A percentile compares a stretch with the other conserved stretches of the same genome.
These are phyloP conservation scores for Picea engelmannii DNA, from an alignment of 83 land plant genomes.

Conservation along the genomic window DNA sequence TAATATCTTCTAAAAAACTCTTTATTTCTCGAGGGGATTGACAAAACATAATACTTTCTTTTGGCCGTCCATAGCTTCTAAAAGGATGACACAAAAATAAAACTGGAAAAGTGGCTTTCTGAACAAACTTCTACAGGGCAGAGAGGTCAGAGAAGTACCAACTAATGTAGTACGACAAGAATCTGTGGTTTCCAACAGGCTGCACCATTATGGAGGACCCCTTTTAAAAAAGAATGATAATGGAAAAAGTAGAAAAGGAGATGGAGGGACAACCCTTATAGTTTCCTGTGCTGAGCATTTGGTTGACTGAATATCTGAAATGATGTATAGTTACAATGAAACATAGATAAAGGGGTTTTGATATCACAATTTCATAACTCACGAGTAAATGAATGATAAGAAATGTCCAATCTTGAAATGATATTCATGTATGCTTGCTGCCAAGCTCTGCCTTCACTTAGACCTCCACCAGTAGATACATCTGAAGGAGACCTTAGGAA, in stretches of 20 bases:
- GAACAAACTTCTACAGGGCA: too few relatives aligned
- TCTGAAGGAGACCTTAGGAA: conserved; percentile 43
- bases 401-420: conserved; percentile 72
- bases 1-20: background rate
- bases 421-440: conserved; percentile 76
- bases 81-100: too few relatives aligned
- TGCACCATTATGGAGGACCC: background rate
- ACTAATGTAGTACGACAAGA: background rate
- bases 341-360: background rate
- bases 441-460: conserved; percentile 68
- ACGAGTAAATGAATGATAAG: conserved; percentile 83
- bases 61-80: too few relatives aligned
- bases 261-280: background rate
- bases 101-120: too few relatives aligned
- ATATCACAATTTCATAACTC: conserved; percentile 24
- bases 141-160: too few relatives aligned
- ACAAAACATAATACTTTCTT: too few relatives aligned
- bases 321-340: background rate
- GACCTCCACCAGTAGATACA: conserved; percentile 26
- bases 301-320: background rate
- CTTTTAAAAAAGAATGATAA: background rate
- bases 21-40: background rate
- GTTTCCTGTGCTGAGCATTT: background rate
- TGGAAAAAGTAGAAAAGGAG: background rate
- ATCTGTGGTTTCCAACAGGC: background rate